Percentiles rank a stretch among this genome's conserved stretches.
Evolutionary conservation across 2,329 filamentous ascomycete species (phyloP).

Genomic region (Colletotrichum zoysiae): DNA sequence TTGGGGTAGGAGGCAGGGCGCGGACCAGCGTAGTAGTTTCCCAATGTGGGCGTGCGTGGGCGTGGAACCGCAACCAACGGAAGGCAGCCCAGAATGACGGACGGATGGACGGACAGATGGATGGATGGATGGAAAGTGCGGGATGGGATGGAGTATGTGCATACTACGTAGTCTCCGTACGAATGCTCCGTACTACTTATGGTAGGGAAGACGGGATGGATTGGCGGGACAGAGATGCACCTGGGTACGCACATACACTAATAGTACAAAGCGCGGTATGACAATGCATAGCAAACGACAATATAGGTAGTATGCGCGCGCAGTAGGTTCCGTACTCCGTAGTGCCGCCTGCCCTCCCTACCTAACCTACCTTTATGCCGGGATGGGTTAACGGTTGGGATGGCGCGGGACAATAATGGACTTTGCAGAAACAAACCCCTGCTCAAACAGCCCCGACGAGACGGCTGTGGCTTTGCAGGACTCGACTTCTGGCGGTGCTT

Average conservation of each 20-base stretch:
- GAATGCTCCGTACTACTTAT: neutral
- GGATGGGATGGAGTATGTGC: conserved; percentile 28
- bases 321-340: too few relatives aligned
- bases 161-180: neutral
- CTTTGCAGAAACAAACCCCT: conserved; percentile 32
- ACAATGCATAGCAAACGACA: conserved; percentile 7
- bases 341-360: neutral
- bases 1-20: neutral
- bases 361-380: conserved; percentile 22
- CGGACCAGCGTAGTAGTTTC: neutral
- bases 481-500: conserved; percentile 15
- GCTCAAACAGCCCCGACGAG: conserved; percentile 28
- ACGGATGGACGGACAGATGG: neutral
- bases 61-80: neutral
- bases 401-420: conserved; percentile 1
- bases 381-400: conserved; percentile 29
- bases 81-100: conserved; percentile 8
- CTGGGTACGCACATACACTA: neutral
- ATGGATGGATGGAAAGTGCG: conserved; percentile 17
- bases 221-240: conserved; percentile 27
- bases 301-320: neutral
- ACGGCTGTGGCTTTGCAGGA: conserved; percentile 28
- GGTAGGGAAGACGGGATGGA: conserved; percentile 16
- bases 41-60: neutral
- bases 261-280: neutral